Conservation (phyloP, 2,329 filamentous ascomycete genomes). For the Colletotrichum abscissum region DNA sequence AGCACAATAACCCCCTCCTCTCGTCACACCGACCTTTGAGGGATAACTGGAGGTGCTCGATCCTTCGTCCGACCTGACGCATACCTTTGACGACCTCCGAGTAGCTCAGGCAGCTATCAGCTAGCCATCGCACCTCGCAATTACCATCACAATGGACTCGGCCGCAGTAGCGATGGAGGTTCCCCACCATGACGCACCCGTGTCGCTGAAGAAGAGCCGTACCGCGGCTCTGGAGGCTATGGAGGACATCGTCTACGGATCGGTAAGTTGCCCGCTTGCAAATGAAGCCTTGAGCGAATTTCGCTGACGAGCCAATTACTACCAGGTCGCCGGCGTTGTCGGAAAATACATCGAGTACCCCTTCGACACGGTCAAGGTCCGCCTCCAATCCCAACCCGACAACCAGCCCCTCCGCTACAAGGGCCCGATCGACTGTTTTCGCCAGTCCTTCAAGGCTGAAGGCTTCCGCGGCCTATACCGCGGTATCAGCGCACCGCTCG, state of each 20-base stretch:
- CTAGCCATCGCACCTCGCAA: not conserved
- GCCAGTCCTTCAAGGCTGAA: slow-evolving; percentile 82
- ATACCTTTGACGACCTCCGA: not conserved
- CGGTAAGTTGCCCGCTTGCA: slow-evolving; percentile 63
- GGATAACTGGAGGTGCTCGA: not conserved
- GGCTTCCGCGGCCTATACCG: slow-evolving; percentile 88
- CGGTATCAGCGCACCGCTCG: slow-evolving; percentile 89
- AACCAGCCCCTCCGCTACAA: slow-evolving; percentile 83
- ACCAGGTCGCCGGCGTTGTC: slow-evolving; percentile 81
- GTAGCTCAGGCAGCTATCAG: slow-evolving; percentile 15
- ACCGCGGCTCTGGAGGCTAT: slow-evolving; percentile 72
- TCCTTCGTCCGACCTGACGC: not conserved
- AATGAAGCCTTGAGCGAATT: not conserved
- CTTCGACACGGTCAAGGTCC: slow-evolving; percentile 98
- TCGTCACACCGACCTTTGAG: slow-evolving; percentile 17
- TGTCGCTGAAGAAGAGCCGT: slow-evolving; percentile 32
- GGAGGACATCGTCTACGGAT: slow-evolving; percentile 91
- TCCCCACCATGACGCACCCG: slow-evolving; percentile 32
- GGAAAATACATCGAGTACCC: slow-evolving; percentile 99
- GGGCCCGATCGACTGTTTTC: slow-evolving; percentile 93
- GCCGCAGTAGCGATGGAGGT: slow-evolving; percentile 34
- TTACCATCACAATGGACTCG: slow-evolving; percentile 28
- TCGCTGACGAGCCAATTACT: slow-evolving; percentile 9
- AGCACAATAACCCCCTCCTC: not conserved
- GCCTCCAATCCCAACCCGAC: slow-evolving; percentile 94